Evolutionary conservation across 805 yeast species (phyloP).

Genomic region (Ogataea populi-albae): DNA sequence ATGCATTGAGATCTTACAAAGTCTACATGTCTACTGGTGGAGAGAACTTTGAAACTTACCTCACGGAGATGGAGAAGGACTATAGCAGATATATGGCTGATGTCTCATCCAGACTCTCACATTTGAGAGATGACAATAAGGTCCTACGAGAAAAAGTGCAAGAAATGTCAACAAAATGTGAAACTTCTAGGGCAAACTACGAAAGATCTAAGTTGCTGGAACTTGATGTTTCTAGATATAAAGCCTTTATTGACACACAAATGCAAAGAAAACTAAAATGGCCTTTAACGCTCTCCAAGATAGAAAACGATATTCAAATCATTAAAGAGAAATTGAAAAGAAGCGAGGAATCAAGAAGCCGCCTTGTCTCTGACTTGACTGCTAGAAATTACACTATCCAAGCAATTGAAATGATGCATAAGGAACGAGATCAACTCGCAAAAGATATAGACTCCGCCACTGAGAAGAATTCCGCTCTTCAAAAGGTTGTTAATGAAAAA

Average conservation of each 20-base stretch:
- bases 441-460: slow-evolving; percentile 46
- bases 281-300: slow-evolving; percentile 55
- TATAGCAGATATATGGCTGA: slow-evolving; percentile 50
- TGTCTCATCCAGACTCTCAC: slow-evolving; percentile 45
- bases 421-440: slow-evolving; percentile 58
- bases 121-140: slow-evolving; percentile 40
- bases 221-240: slow-evolving; percentile 66
- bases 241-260: slow-evolving; percentile 68
- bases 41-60: slow-evolving; percentile 57
- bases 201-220: slow-evolving; percentile 63
- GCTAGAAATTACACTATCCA: slow-evolving; percentile 58
- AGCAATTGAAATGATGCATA: slow-evolving; percentile 60
- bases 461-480: slow-evolving; percentile 42
- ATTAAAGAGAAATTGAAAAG: slow-evolving; percentile 39
- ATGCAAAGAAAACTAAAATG: slow-evolving; percentile 63
- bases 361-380: slow-evolving; percentile 45
- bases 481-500: slow-evolving; percentile 45
- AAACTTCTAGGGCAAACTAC: slow-evolving; percentile 48
- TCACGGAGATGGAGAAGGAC: slow-evolving; percentile 53
- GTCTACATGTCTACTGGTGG: slow-evolving; percentile 57
- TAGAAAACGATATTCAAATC: slow-evolving; percentile 51
- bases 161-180: slow-evolving; percentile 42
- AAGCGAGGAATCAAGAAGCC: slow-evolving; percentile 36
- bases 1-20: slow-evolving; percentile 64
- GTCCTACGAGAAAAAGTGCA: slow-evolving; percentile 39